Evolutionary conservation across 2,329 filamentous ascomycete species (phyloP).

Genomic region (Fusarium sp.): DNA sequence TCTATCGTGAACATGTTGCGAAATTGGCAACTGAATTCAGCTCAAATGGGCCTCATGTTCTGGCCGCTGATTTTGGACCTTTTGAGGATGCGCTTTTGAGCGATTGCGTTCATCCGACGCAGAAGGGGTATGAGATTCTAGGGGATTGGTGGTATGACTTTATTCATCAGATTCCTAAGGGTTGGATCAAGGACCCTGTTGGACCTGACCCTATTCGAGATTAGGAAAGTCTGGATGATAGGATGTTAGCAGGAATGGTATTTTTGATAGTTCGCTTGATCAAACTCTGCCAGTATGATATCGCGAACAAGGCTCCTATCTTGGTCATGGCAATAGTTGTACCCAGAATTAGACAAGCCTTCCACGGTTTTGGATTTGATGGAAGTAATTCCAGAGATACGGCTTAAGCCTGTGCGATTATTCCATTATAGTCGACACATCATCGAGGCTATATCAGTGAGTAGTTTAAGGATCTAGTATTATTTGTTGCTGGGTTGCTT

Average conservation of each 20-base stretch:
- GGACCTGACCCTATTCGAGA: not conserved
- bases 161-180: slow-evolving; percentile 44
- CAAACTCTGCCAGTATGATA: rapidly evolving
- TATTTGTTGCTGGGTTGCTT: not conserved
- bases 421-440: rapidly evolving
- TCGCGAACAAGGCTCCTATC: not conserved
- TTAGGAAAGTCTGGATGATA: rapidly evolving
- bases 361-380: too few species aligned
- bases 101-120: slow-evolving; percentile 48
- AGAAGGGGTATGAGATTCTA: slow-evolving; percentile 43
- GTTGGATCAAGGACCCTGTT: slow-evolving; percentile 37
- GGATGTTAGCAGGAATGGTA: rapidly evolving
- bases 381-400: rapidly evolving
- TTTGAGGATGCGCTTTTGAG: slow-evolving; percentile 21
- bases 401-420: rapidly evolving
- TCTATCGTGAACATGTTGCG: slow-evolving; percentile 44
- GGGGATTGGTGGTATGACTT: slow-evolving; percentile 50
- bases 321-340: not conserved
- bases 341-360: not conserved
- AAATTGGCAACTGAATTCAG: not conserved
- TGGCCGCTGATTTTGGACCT: slow-evolving; percentile 44
- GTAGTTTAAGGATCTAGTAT: too few species aligned
- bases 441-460: not conserved
- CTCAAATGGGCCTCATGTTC: slow-evolving; percentile 38
- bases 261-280: rapidly evolving